Base-by-base conservation (phyloP, 805 yeast species). In the Isabelozyma gotoi region DNA sequence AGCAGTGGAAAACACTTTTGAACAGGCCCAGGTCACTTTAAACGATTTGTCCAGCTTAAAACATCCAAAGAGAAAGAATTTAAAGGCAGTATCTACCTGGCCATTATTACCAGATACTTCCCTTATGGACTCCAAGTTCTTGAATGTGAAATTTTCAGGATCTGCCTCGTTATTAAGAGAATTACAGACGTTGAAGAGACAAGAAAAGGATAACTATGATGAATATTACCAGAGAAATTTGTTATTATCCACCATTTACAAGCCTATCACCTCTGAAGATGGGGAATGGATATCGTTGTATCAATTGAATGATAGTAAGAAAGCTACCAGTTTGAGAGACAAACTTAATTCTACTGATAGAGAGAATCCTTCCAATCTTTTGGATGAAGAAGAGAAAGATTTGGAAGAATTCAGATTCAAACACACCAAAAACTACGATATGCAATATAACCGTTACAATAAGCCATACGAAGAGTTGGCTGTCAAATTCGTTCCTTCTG, bases 81-180 rank as follows among this genome's bases (percentile, higher is more conserved):
- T 89, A 40, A 82, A 76, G 42, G 96, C 96, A 0, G 90, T 84
- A 16, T 76, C 74, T 46, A 74, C 89, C 1, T 88, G 90, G 88
- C 84, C 85, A 19, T 68, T 94, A 19, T 69, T 91, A 48, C 99
- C 99, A 6, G 97, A 94, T 63, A 82, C 94, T 7, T 82, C 92
- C n/a, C 79, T 87, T 76, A 74, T 89, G 77, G 99, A 94, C 64
- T 83, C 88, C 52, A 79, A 76, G 41, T 89, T 77, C 56, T 69
- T 80, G 55, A 73, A 81, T 24, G 68, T 88, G 35, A 86, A 84
- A 60, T 79, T 88, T 52, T 57, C 73, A 4, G 82, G 83, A 4
- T 72, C 81, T 8, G 83, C 85, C 2, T 76, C 82, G 2, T 55
- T 76, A 19, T 51, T 62, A 16, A 57, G 76, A 46, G 76, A 71